These are phyloP conservation scores for Chlorella sp. DNA, from an alignment of 139 green algal species.

Conservation along the genomic window DNA sequence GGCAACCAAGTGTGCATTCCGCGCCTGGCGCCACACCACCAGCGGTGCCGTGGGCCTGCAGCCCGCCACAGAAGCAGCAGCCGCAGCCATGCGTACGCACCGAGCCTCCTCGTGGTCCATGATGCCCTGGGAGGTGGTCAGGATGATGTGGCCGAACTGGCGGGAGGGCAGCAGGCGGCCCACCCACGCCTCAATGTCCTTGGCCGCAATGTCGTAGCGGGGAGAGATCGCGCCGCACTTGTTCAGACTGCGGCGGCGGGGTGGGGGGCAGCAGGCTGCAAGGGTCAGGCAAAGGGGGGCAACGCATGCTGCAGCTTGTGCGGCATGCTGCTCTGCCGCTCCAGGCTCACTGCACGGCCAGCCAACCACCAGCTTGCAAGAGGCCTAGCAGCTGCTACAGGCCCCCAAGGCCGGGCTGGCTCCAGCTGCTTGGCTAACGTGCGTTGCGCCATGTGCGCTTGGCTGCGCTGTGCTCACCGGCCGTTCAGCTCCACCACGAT, in stretches of 20 bases:
- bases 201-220: conserved; percentile 92
- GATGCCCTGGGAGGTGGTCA: conserved; percentile 98
- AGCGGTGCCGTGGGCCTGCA: not conserved
- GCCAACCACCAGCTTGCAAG: too few relatives aligned
- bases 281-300: not conserved
- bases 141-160: conserved; percentile 97
- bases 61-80: too few relatives aligned
- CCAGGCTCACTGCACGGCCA: too few relatives aligned
- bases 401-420: too few relatives aligned
- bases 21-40: not conserved
- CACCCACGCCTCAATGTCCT: conserved; percentile 94
- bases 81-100: not conserved
- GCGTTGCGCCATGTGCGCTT: too few relatives aligned
- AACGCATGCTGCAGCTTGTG: not conserved
- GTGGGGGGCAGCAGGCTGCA: too few relatives aligned
- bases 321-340: not conserved
- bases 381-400: too few relatives aligned
- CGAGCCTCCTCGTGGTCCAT: conserved; percentile 99
- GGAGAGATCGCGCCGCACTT: conserved; percentile 99
- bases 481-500: conserved; percentile 99
- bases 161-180: conserved; percentile 96
- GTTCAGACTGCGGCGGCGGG: conserved; percentile 83
- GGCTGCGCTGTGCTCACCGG: conserved; percentile 45
- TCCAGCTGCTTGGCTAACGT: too few relatives aligned
- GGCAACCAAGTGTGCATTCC: not conserved